phyloP scores from a whole-genome alignment of 2,329 filamentous ascomycete species.

The Colletotrichum cordylinicola region DNA sequence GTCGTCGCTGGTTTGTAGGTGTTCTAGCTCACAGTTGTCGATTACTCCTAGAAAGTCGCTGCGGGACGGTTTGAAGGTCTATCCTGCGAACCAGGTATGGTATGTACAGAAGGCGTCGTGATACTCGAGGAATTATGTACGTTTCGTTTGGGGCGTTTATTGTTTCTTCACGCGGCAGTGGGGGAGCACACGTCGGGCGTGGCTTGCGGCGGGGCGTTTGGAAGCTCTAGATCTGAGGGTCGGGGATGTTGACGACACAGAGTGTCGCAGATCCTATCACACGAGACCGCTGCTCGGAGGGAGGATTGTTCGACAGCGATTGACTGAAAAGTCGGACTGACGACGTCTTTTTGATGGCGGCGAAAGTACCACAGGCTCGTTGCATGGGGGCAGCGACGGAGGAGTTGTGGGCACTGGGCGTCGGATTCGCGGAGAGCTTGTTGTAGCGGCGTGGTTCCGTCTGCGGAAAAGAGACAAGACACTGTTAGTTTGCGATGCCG shows the following conservation, averaged over 20 bases:
- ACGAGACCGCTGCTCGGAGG: background rate
- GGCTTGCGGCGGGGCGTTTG: background rate
- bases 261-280: constrained; percentile 15
- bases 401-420: background rate
- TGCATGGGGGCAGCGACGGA: background rate
- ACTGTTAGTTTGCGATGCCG: background rate
- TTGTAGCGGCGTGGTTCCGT: background rate
- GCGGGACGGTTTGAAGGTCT: background rate
- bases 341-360: background rate
- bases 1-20: background rate
- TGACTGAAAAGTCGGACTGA: background rate
- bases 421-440: background rate
- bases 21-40: background rate
- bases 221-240: background rate
- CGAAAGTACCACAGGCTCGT: background rate
- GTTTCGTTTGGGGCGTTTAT: background rate
- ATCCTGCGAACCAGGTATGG: background rate
- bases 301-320: background rate
- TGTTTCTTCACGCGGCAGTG: background rate
- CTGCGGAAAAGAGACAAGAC: background rate
- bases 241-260: background rate
- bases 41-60: background rate
- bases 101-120: background rate
- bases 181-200: background rate
- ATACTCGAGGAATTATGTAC: background rate